Percentiles rank a stretch among this genome's conserved stretches.
These are phyloP conservation scores for Penicillium hesseltinei DNA, from an alignment of 2,329 filamentous ascomycete species.

Conservation along the genomic window DNA sequence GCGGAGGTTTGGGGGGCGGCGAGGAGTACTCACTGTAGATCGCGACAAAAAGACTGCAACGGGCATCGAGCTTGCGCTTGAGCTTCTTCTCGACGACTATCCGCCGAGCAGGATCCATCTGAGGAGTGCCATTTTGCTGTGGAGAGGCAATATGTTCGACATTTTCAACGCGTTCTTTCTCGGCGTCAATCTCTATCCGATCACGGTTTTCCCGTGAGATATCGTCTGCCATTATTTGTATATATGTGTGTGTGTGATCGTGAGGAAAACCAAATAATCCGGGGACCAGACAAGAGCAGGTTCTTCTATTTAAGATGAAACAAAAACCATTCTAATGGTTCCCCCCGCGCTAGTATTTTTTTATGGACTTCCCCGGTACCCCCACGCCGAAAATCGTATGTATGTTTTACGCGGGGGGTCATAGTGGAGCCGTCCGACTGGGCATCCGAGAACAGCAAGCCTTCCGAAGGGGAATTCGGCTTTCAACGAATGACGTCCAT, in stretches of 20 bases:
- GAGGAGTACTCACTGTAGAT: slow-evolving; percentile 19
- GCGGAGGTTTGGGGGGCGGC: not conserved
- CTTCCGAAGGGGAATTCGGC: not conserved
- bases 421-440: slow-evolving; percentile 2
- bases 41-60: slow-evolving; percentile 26
- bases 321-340: not conserved
- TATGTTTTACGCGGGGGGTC: slow-evolving; percentile 5
- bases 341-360: slow-evolving; percentile 8
- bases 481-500: not conserved
- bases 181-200: slow-evolving; percentile 16
- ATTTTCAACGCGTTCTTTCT: slow-evolving; percentile 20
- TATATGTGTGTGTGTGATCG: not conserved
- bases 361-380: slow-evolving; percentile 8
- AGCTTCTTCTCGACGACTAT: slow-evolving; percentile 26
- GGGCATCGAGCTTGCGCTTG: slow-evolving; percentile 29
- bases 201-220: slow-evolving; percentile 17
- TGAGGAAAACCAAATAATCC: not conserved
- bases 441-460: not conserved
- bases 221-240: slow-evolving; percentile 20
- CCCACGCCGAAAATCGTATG: slow-evolving; percentile 2
- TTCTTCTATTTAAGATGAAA: not conserved
- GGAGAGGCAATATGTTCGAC: slow-evolving; percentile 19
- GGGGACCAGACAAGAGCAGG: not conserved
- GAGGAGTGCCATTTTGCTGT: slow-evolving; percentile 5
- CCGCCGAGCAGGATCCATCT: slow-evolving; percentile 25